A percentile compares a stretch with the other conserved stretches of the same genome.
Conservation (phyloP, 805 yeast genomes). For the Candida easanensis region DNA sequence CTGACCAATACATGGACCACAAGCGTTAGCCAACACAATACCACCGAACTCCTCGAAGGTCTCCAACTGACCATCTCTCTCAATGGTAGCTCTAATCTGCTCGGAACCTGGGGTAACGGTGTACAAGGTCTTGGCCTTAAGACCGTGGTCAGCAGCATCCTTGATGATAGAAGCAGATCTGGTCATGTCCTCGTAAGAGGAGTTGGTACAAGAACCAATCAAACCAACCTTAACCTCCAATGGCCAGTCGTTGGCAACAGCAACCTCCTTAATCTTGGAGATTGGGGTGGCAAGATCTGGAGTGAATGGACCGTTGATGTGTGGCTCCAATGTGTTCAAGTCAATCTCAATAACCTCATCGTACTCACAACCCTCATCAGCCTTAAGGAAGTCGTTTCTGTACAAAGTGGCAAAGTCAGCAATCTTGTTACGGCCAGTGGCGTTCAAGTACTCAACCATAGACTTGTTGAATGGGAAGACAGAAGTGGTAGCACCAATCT, state of each 20-base stretch:
- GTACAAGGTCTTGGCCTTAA: conserved; percentile 87
- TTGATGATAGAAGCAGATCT: conserved; percentile 90
- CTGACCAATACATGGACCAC: conserved; percentile 99
- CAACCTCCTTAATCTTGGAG: conserved; percentile 80
- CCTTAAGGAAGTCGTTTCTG: conserved; percentile 61
- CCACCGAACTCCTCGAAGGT: conserved; percentile 92
- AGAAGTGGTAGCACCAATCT: conserved; percentile 98
- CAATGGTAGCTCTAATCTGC: conserved; percentile 97
- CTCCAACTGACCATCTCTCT: conserved; percentile 88
- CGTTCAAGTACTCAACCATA: conserved; percentile 67
- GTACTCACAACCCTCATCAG: conserved; percentile 87
- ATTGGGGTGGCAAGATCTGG: conserved; percentile 97
- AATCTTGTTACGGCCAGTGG: conserved; percentile 67
- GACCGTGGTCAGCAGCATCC: conserved; percentile 88
- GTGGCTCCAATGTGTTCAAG: conserved; percentile 86
- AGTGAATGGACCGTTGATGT: conserved; percentile 96
- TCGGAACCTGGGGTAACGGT: conserved; percentile 98
- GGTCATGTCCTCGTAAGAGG: conserved; percentile 97
- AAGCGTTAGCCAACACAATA: conserved; percentile 92
- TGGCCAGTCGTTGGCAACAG: conserved; percentile 89
- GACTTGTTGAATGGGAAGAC: conserved; percentile 86
- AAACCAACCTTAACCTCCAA: conserved; percentile 87
- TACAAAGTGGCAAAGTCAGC: conserved; percentile 45
- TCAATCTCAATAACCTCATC: conserved; percentile 91
- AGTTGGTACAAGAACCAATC: conserved; percentile 98